Evolutionary conservation across 805 yeast species (phyloP).

Genomic region (Ogataea pini): DNA sequence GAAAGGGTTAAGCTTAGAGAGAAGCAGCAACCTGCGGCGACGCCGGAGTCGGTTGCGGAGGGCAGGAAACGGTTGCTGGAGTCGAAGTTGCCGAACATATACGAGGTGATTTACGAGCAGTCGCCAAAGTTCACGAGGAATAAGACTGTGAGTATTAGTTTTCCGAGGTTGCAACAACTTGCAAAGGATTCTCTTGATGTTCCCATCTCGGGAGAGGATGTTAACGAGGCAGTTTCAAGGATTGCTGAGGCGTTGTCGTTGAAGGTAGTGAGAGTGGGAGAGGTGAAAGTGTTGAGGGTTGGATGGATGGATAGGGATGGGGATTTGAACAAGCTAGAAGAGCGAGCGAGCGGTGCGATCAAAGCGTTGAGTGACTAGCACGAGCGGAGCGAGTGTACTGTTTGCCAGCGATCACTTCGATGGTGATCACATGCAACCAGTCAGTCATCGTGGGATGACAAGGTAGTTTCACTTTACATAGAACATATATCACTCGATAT

Average conservation of each 20-base stretch:
- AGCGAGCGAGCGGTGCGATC: slow-evolving; percentile 2
- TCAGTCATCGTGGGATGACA: too few relatives aligned
- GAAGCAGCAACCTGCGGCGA: slow-evolving; percentile 18
- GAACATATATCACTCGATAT: too few relatives aligned
- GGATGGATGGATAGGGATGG: slow-evolving; percentile 19
- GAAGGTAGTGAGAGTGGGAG: slow-evolving; percentile 21
- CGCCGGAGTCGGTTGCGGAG: neutral
- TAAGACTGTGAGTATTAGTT: slow-evolving; percentile 16
- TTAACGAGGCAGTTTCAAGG: slow-evolving; percentile 12
- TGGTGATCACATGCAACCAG: too few relatives aligned
- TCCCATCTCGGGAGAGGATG: slow-evolving; percentile 23
- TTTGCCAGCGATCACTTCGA: too few relatives aligned
- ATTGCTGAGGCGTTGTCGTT: slow-evolving; percentile 16
- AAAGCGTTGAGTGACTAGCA: too few relatives aligned
- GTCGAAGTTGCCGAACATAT: slow-evolving; percentile 24
- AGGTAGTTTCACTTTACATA: too few relatives aligned
- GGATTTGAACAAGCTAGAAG: slow-evolving; percentile 21
- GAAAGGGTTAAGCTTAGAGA: slow-evolving; percentile 44
- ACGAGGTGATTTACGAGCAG: slow-evolving; percentile 29
- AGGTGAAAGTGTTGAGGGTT: slow-evolving; percentile 22
- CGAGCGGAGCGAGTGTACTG: too few relatives aligned
- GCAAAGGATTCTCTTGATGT: slow-evolving; percentile 24
- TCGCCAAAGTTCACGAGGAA: slow-evolving; percentile 17
- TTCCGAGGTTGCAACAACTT: slow-evolving; percentile 17
- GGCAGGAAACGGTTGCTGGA: slow-evolving; percentile 11